These are phyloP conservation scores for Ailanthus altissimus DNA, from an alignment of 345 rosid species.

Conservation along the genomic window DNA sequence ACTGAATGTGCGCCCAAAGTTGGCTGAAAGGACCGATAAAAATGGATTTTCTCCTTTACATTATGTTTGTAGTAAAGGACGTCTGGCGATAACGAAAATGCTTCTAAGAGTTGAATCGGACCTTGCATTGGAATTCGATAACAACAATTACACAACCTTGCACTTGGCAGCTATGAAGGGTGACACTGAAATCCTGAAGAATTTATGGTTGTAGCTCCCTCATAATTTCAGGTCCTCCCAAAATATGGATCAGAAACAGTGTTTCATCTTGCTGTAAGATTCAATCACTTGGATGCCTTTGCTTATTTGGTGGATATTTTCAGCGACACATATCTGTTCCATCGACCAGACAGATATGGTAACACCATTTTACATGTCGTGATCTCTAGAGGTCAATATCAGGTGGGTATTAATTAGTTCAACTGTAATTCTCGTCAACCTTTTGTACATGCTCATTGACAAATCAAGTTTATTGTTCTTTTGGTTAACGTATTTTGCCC, in stretches of 20 bases:
- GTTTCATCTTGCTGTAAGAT: constrained; percentile 13
- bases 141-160: constrained; percentile 9
- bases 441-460: background rate
- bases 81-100: background rate
- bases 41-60: constrained; percentile 23
- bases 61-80: constrained; percentile 9
- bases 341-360: background rate
- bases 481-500: background rate
- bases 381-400: background rate
- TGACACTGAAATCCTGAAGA: background rate
- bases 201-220: constrained; percentile 10
- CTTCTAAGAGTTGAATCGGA: background rate
- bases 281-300: background rate
- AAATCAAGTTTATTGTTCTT: background rate
- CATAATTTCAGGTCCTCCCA: background rate
- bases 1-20: constrained; percentile 2
- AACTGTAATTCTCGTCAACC: background rate
- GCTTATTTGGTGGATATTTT: background rate
- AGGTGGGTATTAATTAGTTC: constrained; percentile 3
- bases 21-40: constrained; percentile 11
- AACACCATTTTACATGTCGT: constrained; percentile 14
- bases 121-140: constrained; percentile 3
- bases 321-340: background rate
- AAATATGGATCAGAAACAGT: constrained; percentile 1
- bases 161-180: constrained; percentile 22